Base-by-base conservation (phyloP, 73 alveolate species). In the Paramecium sonneborni region DNA sequence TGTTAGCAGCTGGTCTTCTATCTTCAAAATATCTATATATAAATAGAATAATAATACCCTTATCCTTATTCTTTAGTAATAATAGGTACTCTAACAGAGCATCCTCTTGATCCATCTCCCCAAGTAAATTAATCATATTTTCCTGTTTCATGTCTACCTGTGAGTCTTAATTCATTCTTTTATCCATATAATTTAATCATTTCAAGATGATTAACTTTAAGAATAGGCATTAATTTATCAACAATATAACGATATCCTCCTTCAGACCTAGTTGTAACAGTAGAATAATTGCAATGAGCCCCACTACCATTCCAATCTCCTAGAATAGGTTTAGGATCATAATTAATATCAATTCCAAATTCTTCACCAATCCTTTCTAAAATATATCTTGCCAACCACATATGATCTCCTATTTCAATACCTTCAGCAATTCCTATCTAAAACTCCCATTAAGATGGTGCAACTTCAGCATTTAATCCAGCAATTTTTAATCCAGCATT, bases 381-480 rank as follows among this genome's bases (percentile, higher is more conserved):
- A 23, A 92, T 52, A 20, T 72, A 85, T 85, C 99, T 95, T 3
- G 99, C 98, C 85, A 97, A 85, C 98, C 99, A 96, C 58, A 97
- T 70, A 57, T 97, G 98, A 69, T 97, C 99, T 23, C 98, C 99
- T 62, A 93, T 76, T 48, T 95, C 98, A 44, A 97, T 96, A 3
- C 99, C 98, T 57, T 93, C 94, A 68, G 97, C 92, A 24, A 97
- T 97, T n/a, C 98, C 99, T 24, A 96, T 79, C 88, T 97, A 93
- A 89, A 86, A 96, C 57, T 97, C 99, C 99, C 99, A 97, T 93
- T 97, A 95, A 12, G 98, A 97, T 35, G 99, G 99, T 95, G 95
- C 96, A 39, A 95, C 99, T 76, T 97, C 99, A 44, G 97, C 97
- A 70, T 97, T 97, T 44, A 96, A 93, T 38, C 98, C 99, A 18